Conservation (phyloP, 306 rosid species). For the Casuarina cunninghamiana region DNA sequence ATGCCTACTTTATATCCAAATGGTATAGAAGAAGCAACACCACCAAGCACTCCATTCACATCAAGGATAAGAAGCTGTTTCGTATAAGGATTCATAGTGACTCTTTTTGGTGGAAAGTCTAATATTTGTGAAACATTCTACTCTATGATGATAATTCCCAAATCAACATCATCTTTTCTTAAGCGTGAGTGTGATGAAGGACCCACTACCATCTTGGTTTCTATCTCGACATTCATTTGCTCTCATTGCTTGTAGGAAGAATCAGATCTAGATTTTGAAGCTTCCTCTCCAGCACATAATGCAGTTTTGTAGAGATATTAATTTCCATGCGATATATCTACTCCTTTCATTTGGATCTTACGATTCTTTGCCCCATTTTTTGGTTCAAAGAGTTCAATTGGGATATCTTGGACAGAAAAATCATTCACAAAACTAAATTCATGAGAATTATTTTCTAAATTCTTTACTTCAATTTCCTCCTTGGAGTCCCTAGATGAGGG, state of each 20-base stretch:
- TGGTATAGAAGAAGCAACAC: constrained; percentile 42
- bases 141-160: constrained; percentile 25
- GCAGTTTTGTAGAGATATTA: neutral
- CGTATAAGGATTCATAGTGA: constrained; percentile 32
- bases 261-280: neutral
- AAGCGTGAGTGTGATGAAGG: constrained; percentile 17
- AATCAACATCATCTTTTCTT: constrained; percentile 33
- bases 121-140: constrained; percentile 29
- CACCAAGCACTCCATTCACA: constrained; percentile 88
- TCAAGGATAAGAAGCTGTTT: constrained; percentile 94
- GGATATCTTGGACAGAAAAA: constrained; percentile 19
- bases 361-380: constrained; percentile 28
- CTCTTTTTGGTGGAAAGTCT: constrained; percentile 30
- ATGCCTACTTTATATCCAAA: constrained; percentile 32
- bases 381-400: constrained; percentile 27
- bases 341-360: constrained; percentile 21
- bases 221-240: constrained; percentile 7
- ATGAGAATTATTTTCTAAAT: constrained; percentile 6
- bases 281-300: neutral
- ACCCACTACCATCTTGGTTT: constrained; percentile 20
- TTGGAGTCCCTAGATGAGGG: constrained; percentile 20
- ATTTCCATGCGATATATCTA: constrained; percentile 19
- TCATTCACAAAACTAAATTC: constrained; percentile 14
- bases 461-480: constrained; percentile 18
- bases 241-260: neutral